These are phyloP conservation scores for Silene conica DNA, from an alignment of 148 eudicot species.

Conservation along the genomic window DNA sequence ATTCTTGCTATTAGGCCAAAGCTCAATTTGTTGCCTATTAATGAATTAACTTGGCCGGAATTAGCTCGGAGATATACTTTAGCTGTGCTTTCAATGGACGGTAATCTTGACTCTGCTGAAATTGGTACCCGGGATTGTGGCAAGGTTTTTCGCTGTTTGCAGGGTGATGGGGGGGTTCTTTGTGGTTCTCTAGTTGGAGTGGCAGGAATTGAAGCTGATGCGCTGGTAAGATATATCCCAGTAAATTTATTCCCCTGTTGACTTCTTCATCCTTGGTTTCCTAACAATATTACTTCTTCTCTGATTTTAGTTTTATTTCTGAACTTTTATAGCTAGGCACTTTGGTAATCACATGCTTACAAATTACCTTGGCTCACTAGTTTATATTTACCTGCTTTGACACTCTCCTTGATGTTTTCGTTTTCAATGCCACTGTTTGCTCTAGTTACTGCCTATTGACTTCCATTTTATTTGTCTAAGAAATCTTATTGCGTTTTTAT, in stretches of 20 bases:
- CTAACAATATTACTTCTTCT: neutral
- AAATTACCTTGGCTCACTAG: neutral
- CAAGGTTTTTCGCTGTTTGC: constrained; percentile 54
- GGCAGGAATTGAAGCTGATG: constrained; percentile 72
- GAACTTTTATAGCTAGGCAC: neutral
- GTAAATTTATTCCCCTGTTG: neutral
- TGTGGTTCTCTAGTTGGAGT: constrained; percentile 71
- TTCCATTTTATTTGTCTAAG: neutral
- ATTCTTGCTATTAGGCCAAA: constrained; percentile 39
- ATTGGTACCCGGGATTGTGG: constrained; percentile 40
- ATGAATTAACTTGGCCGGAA: constrained; percentile 74
- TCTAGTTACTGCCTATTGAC: neutral
- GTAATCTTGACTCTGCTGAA: constrained; percentile 43
- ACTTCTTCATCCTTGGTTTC: neutral
- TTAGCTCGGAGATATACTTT: constrained; percentile 63
- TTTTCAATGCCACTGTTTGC: neutral
- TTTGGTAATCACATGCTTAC: neutral
- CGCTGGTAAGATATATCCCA: constrained; percentile 45
- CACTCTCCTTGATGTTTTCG: neutral
- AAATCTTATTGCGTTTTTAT: neutral
- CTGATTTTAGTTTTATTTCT: neutral
- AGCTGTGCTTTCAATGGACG: constrained; percentile 48
- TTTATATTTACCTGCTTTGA: neutral
- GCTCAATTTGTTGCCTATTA: constrained; percentile 50
- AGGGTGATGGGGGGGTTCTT: constrained; percentile 74